A percentile compares a stretch with the other conserved stretches of the same genome.
These are phyloP conservation scores for Meyerozyma guilliermondii DNA, from an alignment of 1,139 yeast genomes.

Conservation along the genomic window DNA sequence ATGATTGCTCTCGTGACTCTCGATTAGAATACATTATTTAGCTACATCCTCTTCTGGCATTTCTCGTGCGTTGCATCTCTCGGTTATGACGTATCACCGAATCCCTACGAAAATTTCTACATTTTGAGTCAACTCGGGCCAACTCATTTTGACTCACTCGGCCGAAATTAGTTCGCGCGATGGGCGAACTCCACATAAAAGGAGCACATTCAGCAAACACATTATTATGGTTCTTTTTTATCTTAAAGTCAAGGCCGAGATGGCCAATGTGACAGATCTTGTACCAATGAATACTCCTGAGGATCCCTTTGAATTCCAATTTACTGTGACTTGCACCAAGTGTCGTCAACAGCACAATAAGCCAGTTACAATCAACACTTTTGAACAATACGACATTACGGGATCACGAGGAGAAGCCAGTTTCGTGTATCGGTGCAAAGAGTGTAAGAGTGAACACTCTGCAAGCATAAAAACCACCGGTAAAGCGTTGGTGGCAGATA, in stretches of 20 bases:
- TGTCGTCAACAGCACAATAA: constrained; percentile 80
- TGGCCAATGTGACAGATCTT: constrained; percentile 60
- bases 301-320: constrained; percentile 68
- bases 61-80: too few relatives aligned
- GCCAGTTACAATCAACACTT: constrained; percentile 65
- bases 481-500: constrained; percentile 21
- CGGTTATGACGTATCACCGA: too few relatives aligned
- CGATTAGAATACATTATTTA: too few relatives aligned
- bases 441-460: constrained; percentile 48
- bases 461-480: constrained; percentile 35
- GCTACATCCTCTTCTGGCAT: too few relatives aligned
- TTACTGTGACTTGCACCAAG: constrained; percentile 67
- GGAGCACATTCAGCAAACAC: neutral
- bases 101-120: too few relatives aligned
- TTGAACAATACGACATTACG: constrained; percentile 53
- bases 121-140: neutral
- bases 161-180: neutral
- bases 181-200: constrained; percentile 1
- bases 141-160: neutral
- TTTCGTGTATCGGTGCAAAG: constrained; percentile 72
- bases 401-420: constrained; percentile 84
- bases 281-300: constrained; percentile 56
- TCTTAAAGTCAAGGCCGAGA: constrained; percentile 54
- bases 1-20: too few relatives aligned
- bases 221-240: constrained; percentile 33